phyloP scores from a whole-genome alignment of 2,329 filamentous ascomycete genomes.

The Cladosporium sphaerospermum region DNA sequence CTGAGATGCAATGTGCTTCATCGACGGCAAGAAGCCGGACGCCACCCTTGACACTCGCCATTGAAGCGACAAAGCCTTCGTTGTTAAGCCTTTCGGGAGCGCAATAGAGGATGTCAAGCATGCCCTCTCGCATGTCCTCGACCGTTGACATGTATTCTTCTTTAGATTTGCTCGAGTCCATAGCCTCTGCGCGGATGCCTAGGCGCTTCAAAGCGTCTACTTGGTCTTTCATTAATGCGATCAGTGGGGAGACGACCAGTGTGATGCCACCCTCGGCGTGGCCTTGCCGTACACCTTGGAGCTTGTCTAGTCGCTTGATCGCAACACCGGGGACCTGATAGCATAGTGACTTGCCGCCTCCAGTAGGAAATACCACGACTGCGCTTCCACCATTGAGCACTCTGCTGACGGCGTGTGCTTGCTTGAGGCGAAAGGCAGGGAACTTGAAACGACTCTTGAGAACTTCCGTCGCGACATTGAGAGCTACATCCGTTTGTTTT shows the following conservation, averaged over 20 bases:
- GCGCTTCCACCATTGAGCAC: conserved; percentile 40
- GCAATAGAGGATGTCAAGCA: conserved; percentile 51
- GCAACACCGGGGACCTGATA: conserved; percentile 41
- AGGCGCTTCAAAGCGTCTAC: conserved; percentile 48
- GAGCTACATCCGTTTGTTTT: not conserved
- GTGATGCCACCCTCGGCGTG: conserved; percentile 44
- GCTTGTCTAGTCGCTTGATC: conserved; percentile 36
- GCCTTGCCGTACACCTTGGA: conserved; percentile 23
- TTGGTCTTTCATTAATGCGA: conserved; percentile 57
- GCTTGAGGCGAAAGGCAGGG: conserved; percentile 39
- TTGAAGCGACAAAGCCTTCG: conserved; percentile 52
- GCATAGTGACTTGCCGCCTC: conserved; percentile 38
- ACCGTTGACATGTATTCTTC: conserved; percentile 36
- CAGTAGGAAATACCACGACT: conserved; percentile 38
- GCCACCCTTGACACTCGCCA: conserved; percentile 50
- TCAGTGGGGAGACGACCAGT: conserved; percentile 51
- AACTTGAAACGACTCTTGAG: conserved; percentile 39
- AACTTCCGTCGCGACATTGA: conserved; percentile 27
- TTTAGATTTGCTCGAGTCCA: conserved; percentile 50
- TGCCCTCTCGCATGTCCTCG: conserved; percentile 43
- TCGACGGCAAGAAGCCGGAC: conserved; percentile 53
- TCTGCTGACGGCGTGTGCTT: conserved; percentile 39
- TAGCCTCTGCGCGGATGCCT: conserved; percentile 47
- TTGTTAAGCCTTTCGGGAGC: conserved; percentile 57
- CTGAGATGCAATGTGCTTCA: conserved; percentile 55